Conservation (phyloP, 139 green algal genomes). For the Zygnema cylindricum region DNA sequence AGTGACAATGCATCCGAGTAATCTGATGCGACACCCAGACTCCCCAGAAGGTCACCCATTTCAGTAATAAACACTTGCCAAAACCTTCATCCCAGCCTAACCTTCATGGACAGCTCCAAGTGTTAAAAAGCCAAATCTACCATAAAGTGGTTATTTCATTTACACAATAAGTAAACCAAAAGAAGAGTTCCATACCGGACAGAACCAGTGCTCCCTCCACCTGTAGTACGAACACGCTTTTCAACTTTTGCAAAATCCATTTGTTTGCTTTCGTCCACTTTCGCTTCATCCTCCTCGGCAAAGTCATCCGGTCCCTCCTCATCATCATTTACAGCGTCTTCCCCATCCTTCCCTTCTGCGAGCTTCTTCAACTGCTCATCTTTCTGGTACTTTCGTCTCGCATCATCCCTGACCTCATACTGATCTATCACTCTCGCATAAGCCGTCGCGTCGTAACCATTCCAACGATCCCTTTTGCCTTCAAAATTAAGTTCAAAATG, state of each 20-base stretch:
- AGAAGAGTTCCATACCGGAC: too few relatives aligned
- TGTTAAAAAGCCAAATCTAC: too few relatives aligned
- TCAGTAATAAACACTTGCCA: too few relatives aligned
- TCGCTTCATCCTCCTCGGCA: conserved; percentile 81
- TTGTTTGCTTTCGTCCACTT: conserved; percentile 86
- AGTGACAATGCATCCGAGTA: too few relatives aligned
- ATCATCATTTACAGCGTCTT: conserved; percentile 66
- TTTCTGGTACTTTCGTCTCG: conserved; percentile 70
- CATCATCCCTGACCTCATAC: conserved; percentile 77
- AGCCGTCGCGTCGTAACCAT: conserved; percentile 84
- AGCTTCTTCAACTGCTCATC: conserved; percentile 73
- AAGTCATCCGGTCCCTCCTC: conserved; percentile 85
- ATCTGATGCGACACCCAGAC: too few relatives aligned
- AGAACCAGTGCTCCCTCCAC: conserved; percentile 77
- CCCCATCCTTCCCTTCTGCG: conserved; percentile 26
- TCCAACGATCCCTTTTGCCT: conserved; percentile 92
- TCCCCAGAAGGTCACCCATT: too few relatives aligned
- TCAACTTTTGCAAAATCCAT: conserved; percentile 92
- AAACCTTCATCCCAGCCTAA: too few relatives aligned
- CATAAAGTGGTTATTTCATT: too few relatives aligned
- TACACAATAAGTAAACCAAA: too few relatives aligned
- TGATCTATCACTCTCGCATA: conserved; percentile 74
- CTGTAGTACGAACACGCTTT: conserved; percentile 91
- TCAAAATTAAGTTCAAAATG: conserved; percentile 87
- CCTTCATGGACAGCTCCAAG: too few relatives aligned